phyloP scores from a whole-genome alignment of 148 eudicot genomes.

The Drosera capensis region DNA sequence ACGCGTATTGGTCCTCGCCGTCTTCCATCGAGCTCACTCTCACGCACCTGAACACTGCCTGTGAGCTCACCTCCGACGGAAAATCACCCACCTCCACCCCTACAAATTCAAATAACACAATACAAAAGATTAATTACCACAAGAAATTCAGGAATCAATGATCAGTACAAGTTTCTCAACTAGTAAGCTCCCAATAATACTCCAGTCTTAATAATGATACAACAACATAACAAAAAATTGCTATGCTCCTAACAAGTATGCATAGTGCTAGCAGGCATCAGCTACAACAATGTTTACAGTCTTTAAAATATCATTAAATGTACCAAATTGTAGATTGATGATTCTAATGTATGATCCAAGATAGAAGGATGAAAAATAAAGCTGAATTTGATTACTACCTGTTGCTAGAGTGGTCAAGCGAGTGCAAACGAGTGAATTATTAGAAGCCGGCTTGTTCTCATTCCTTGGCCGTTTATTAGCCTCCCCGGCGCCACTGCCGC shows the following conservation, averaged over 20 bases:
- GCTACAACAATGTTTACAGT: no score
- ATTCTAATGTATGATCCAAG: not conserved
- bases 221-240: no score
- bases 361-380: not conserved
- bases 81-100: constrained; percentile 56
- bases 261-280: no score
- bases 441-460: constrained; percentile 4
- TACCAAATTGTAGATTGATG: not conserved
- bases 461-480: not conserved
- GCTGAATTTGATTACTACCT: constrained; percentile 10
- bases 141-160: not conserved
- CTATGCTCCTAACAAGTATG: no score
- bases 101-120: not conserved
- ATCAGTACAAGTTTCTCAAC: not conserved
- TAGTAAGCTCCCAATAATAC: no score
- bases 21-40: constrained; percentile 58
- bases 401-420: constrained; percentile 15
- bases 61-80: constrained; percentile 46
- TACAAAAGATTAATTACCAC: not conserved
- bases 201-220: no score
- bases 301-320: no score
- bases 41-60: constrained; percentile 54
- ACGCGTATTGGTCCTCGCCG: constrained; percentile 55
- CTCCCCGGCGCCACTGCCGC: no score
- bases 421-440: constrained; percentile 8